Evolutionary conservation across 108 stramenopile genomes (phyloP).

Genomic region (Aureococcus anophagefferens): DNA sequence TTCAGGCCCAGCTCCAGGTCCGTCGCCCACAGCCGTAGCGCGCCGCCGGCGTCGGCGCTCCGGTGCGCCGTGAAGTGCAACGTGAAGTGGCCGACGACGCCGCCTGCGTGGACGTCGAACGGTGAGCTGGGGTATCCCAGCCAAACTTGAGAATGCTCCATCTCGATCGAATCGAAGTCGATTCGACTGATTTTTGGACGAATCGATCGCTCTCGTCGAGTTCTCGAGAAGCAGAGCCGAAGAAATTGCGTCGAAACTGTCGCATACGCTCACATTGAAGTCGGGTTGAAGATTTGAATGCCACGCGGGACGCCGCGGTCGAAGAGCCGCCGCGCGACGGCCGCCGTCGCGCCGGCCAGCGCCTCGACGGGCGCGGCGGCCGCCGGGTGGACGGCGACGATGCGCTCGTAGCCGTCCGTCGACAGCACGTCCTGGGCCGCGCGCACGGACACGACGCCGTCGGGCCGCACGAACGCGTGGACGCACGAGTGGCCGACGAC

Average conservation of each 20-base stretch:
- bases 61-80: constrained; percentile 25
- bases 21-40: constrained; percentile 23
- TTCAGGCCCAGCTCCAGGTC: constrained; percentile 29
- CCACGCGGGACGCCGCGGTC: too few relatives aligned
- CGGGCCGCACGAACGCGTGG: constrained; percentile 21
- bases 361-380: constrained; percentile 18
- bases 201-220: too few relatives aligned
- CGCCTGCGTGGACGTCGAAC: too few relatives aligned
- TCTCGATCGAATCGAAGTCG: too few relatives aligned
- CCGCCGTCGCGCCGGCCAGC: constrained; percentile 18
- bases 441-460: constrained; percentile 3
- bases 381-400: constrained; percentile 26
- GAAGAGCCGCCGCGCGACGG: too few relatives aligned
- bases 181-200: too few relatives aligned
- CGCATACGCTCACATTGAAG: too few relatives aligned
- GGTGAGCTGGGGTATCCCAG: too few relatives aligned
- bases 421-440: constrained; percentile 12
- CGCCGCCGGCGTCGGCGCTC: background rate
- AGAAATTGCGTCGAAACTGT: too few relatives aligned
- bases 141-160: too few relatives aligned
- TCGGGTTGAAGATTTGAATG: too few relatives aligned
- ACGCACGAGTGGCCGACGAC: constrained; percentile 10
- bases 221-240: too few relatives aligned
- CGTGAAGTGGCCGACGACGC: constrained; percentile 27
- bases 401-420: constrained; percentile 22